Percentiles rank a stretch among this genome's conserved stretches.
phyloP scores from a whole-genome alignment of 2,329 filamentous ascomycete species.

The Penicillium sp. region DNA sequence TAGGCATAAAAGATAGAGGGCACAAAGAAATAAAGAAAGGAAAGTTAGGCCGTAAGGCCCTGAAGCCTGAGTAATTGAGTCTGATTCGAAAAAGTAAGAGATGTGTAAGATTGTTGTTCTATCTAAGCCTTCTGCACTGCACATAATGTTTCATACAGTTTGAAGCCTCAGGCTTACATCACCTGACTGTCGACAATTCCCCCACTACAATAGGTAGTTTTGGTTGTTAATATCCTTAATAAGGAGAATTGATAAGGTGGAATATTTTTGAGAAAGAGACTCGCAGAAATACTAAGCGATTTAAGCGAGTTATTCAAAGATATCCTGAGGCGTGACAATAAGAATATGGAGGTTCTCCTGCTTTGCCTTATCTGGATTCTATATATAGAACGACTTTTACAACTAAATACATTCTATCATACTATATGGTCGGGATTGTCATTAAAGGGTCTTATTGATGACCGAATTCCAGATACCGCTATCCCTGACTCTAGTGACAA shows the following conservation, averaged over 20 bases:
- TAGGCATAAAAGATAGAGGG: too few relatives aligned
- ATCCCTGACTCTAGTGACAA: background rate
- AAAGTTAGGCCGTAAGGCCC: too few relatives aligned
- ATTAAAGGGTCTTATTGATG: slow-evolving; percentile 2
- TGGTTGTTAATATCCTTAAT: slow-evolving; percentile 53
- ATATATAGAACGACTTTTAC: slow-evolving; percentile 44
- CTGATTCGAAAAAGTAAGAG: too few relatives aligned
- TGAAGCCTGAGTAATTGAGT: too few relatives aligned
- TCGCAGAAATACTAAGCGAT: slow-evolving; percentile 46
- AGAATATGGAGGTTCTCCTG: slow-evolving; percentile 46
- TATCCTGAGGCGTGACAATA: slow-evolving; percentile 55
- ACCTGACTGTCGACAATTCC: too few relatives aligned
- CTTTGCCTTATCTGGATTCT: slow-evolving; percentile 60
- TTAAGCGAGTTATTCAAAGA: slow-evolving; percentile 57
- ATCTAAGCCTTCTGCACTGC: too few relatives aligned
- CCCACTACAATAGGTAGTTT: too few relatives aligned
- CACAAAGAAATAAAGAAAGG: too few relatives aligned
- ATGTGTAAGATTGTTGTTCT: too few relatives aligned
- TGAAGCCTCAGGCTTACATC: too few relatives aligned
- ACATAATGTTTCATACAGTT: too few relatives aligned
- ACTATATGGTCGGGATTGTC: slow-evolving; percentile 20
- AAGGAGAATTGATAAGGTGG: slow-evolving; percentile 34
- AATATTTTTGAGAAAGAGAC: slow-evolving; percentile 35
- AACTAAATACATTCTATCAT: slow-evolving; percentile 39
- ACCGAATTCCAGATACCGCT: slow-evolving; percentile 3